Evolutionary conservation across 352 stramenopile genomes (phyloP).

Genomic region (Globisporangium uncinulatum): DNA sequence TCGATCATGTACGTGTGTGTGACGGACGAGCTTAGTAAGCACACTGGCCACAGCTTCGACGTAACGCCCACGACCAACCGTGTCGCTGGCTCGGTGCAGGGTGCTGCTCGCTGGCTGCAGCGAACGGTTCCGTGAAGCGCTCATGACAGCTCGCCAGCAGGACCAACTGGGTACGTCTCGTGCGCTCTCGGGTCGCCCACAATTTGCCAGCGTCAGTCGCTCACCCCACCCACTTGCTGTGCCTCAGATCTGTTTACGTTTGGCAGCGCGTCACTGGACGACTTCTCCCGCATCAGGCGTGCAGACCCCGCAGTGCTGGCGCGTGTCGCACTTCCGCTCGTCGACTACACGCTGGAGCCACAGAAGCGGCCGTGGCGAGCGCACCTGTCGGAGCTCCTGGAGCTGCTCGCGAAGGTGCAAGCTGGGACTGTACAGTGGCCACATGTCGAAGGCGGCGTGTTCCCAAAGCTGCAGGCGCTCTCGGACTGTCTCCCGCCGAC

Average conservation of each 20-base stretch:
- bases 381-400: slow-evolving; percentile 45
- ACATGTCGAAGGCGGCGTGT: slow-evolving; percentile 38
- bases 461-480: slow-evolving; percentile 38
- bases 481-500: slow-evolving; percentile 25
- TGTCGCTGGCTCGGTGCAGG: slow-evolving; percentile 16
- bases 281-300: slow-evolving; percentile 57
- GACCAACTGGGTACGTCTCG: slow-evolving; percentile 39
- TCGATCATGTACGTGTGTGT: slow-evolving; percentile 51
- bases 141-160: slow-evolving; percentile 38
- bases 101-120: slow-evolving; percentile 61
- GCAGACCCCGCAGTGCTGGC: slow-evolving; percentile 32
- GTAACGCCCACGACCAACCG: neutral
- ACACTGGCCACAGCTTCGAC: neutral
- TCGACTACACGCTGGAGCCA: slow-evolving; percentile 55
- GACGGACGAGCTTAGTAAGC: too few relatives aligned
- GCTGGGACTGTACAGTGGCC: slow-evolving; percentile 52
- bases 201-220: too few relatives aligned
- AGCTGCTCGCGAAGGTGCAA: slow-evolving; percentile 43
- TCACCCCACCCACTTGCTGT: too few relatives aligned
- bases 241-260: slow-evolving; percentile 55
- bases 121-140: slow-evolving; percentile 35
- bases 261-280: slow-evolving; percentile 66
- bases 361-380: slow-evolving; percentile 38
- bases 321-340: slow-evolving; percentile 50
- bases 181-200: neutral